Conservation (phyloP, 2,329 filamentous ascomycete species). For the Pyrenophora tritici-repentis region DNA sequence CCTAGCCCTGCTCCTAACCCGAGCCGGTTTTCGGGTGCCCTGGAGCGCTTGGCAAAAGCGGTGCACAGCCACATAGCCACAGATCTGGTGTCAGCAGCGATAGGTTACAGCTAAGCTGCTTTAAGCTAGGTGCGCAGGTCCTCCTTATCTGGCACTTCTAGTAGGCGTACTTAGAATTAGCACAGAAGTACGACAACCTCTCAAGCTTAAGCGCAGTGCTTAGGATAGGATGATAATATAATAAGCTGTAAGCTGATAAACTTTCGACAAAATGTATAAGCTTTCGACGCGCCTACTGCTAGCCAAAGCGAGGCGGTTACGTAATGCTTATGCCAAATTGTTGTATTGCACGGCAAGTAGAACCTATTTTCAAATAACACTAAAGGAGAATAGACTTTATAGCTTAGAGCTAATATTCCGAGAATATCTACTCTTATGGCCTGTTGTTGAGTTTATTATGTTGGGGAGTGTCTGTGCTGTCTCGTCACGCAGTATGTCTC, state of each 20-base stretch:
- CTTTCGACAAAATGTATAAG: not conserved
- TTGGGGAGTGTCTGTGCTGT: too few relatives aligned
- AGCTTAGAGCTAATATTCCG: too few relatives aligned
- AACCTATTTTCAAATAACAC: too few relatives aligned
- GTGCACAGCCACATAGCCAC: not conserved
- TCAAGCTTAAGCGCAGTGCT: not conserved
- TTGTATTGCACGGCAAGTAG: not conserved
- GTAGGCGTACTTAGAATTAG: too few relatives aligned
- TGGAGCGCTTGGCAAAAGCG: conserved; percentile 10
- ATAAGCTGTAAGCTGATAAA: too few relatives aligned
- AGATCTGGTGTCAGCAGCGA: not conserved
- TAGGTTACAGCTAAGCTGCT: not conserved
- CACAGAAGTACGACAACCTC: too few relatives aligned
- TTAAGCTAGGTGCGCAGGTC: not conserved
- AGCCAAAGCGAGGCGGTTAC: not conserved
- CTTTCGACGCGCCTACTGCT: not conserved
- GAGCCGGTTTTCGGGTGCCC: too few relatives aligned
- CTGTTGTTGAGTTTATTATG: too few relatives aligned
- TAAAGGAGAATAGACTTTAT: too few relatives aligned
- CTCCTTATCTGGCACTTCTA: not conserved
- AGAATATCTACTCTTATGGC: too few relatives aligned
- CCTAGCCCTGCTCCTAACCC: too few relatives aligned
- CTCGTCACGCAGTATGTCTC: too few relatives aligned
- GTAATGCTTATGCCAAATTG: not conserved
- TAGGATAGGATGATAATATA: not conserved